These are phyloP conservation scores for Globisporangium megalacanthum DNA, from an alignment of 352 stramenopile species.

Conservation along the genomic window DNA sequence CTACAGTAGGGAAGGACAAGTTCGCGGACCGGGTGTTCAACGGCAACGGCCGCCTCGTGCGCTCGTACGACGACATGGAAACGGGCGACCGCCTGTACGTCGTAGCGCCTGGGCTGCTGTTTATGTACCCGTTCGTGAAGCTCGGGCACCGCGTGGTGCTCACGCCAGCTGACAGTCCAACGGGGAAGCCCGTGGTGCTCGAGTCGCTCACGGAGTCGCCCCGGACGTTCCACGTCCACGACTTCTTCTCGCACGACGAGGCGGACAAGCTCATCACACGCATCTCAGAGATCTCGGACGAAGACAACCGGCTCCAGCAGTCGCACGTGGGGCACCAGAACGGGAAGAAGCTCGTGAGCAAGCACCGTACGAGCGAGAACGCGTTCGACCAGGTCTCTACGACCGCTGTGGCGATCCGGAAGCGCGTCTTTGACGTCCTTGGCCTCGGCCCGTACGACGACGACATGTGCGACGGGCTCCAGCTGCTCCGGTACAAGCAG, in stretches of 20 bases:
- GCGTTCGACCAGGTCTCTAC: slow-evolving; percentile 83
- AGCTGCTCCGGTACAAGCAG: slow-evolving; percentile 94
- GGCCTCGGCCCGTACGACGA: slow-evolving; percentile 88
- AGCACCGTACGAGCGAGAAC: slow-evolving; percentile 82
- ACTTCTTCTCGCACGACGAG: slow-evolving; percentile 84
- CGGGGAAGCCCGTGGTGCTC: slow-evolving; percentile 52
- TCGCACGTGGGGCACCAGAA: slow-evolving; percentile 71
- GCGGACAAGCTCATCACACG: slow-evolving; percentile 74
- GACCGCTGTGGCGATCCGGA: slow-evolving; percentile 66
- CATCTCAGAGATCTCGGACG: slow-evolving; percentile 79
- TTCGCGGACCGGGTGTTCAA: slow-evolving; percentile 74
- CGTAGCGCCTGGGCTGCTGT: slow-evolving; percentile 62
- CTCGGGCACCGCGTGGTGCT: slow-evolving; percentile 68
- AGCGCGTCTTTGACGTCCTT: slow-evolving; percentile 88
- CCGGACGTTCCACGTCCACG: slow-evolving; percentile 80
- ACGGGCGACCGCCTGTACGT: slow-evolving; percentile 62
- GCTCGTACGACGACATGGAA: slow-evolving; percentile 47
- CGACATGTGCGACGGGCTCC: slow-evolving; percentile 91
- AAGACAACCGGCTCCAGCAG: slow-evolving; percentile 77
- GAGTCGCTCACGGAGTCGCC: slow-evolving; percentile 78
- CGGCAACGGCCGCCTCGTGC: slow-evolving; percentile 45
- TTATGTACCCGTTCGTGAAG: slow-evolving; percentile 80
- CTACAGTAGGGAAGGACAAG: too few species aligned
- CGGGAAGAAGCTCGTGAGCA: slow-evolving; percentile 62
- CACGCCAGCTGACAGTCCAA: slow-evolving; percentile 45